These are phyloP conservation scores for Stropharia rugosoannulata DNA, from an alignment of 768 basidiomycete species.

Conservation along the genomic window DNA sequence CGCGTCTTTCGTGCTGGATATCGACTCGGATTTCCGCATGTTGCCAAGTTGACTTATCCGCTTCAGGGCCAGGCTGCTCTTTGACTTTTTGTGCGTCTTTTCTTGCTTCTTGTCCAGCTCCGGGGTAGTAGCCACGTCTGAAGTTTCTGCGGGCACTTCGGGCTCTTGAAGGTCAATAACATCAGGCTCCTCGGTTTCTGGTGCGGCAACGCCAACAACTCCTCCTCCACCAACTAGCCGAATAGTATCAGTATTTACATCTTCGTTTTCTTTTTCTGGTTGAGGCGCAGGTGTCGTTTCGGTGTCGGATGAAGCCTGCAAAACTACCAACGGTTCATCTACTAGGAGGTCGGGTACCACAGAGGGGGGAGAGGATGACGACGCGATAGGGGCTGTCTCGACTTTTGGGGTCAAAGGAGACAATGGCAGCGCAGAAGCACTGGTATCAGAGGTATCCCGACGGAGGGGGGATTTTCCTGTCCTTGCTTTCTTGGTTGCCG, in stretches of 20 bases:
- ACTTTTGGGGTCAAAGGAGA: slow-evolving; percentile 19
- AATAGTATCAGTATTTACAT: slow-evolving; percentile 37
- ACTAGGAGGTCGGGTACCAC: slow-evolving; percentile 49
- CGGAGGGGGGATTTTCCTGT: slow-evolving; percentile 21
- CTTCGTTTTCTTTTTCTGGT: slow-evolving; percentile 6
- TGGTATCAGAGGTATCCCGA: slow-evolving; percentile 23
- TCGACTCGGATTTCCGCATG: slow-evolving; percentile 45
- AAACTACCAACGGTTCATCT: slow-evolving; percentile 39
- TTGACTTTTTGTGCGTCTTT: slow-evolving; percentile 54
- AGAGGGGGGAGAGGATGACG: slow-evolving; percentile 16
- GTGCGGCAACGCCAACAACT: slow-evolving; percentile 32
- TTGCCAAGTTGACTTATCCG: slow-evolving; percentile 46
- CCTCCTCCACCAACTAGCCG: slow-evolving; percentile 61
- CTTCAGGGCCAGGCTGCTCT: slow-evolving; percentile 58
- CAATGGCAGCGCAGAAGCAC: slow-evolving; percentile 18
- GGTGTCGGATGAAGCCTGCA: slow-evolving; percentile 13
- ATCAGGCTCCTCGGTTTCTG: slow-evolving; percentile 8
- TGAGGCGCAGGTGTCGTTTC: background rate
- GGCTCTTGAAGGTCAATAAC: slow-evolving; percentile 23
- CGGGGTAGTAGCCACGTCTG: slow-evolving; percentile 33
- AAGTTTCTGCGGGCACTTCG: slow-evolving; percentile 29
- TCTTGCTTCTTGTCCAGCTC: slow-evolving; percentile 22
- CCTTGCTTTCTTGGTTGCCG: slow-evolving; percentile 17
- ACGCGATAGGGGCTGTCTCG: slow-evolving; percentile 12
- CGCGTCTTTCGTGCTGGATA: slow-evolving; percentile 43